These are phyloP conservation scores for Neofusicoccum ribis DNA, from an alignment of 2,329 filamentous ascomycete genomes.

Conservation along the genomic window DNA sequence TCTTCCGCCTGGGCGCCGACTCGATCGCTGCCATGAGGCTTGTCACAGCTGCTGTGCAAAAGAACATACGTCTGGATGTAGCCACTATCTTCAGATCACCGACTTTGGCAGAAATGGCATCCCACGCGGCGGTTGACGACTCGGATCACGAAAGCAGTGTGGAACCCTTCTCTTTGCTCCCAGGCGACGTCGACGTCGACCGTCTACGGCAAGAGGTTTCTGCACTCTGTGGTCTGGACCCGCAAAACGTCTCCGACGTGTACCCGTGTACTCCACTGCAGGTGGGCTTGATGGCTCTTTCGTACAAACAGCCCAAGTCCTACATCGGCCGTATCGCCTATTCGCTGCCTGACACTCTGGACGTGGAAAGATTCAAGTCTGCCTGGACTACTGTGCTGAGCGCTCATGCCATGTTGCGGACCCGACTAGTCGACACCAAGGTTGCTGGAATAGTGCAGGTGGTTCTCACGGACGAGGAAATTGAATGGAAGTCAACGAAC, in stretches of 20 bases:
- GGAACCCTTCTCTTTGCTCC: background rate
- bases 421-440: conserved; percentile 30
- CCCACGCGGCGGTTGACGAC: background rate
- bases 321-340: conserved; percentile 42
- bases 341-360: conserved; percentile 24
- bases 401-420: conserved; percentile 39
- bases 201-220: conserved; percentile 36
- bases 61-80: background rate
- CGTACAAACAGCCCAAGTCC: conserved; percentile 36
- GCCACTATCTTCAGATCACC: background rate
- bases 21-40: conserved; percentile 37
- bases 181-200: background rate
- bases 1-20: conserved; percentile 37
- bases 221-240: conserved; percentile 30
- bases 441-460: conserved; percentile 1
- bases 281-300: conserved; percentile 43
- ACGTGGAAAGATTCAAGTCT: conserved; percentile 33
- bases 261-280: conserved; percentile 46
- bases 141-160: background rate
- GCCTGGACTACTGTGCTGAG: conserved; percentile 38
- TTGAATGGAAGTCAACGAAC: background rate
- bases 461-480: background rate
- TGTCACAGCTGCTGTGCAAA: background rate
- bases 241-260: conserved; percentile 36
- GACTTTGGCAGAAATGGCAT: background rate